phyloP scores from a whole-genome alignment of 768 basidiomycete genomes.

The Pulveroboletus frians region DNA sequence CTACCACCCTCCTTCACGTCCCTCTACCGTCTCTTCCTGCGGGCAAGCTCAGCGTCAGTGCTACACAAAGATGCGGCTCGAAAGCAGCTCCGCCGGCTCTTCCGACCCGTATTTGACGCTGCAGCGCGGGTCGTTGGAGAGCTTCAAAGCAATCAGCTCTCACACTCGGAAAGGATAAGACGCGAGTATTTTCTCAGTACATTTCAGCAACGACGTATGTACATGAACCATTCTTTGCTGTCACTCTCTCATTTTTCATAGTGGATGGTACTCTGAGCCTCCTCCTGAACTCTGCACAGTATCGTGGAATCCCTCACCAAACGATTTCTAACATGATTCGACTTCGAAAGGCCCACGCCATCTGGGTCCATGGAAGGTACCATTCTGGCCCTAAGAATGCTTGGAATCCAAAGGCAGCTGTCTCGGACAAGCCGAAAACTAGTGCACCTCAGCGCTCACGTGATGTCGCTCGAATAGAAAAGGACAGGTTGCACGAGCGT shows the following conservation, averaged over 20 bases:
- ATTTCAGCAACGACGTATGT: constrained; percentile 56
- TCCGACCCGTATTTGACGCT: constrained; percentile 51
- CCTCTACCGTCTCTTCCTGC: constrained; percentile 56
- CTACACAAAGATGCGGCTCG: constrained; percentile 45
- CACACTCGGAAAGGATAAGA: constrained; percentile 25
- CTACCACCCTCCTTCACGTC: constrained; percentile 44
- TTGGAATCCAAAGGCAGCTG: constrained; percentile 40
- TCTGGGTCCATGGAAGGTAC: constrained; percentile 22
- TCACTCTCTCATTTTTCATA: constrained; percentile 27
- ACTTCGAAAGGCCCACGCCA: constrained; percentile 29
- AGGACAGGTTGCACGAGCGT: constrained; percentile 30
- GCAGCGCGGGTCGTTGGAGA: constrained; percentile 42
- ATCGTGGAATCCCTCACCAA: constrained; percentile 58
- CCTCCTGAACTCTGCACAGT: constrained; percentile 55
- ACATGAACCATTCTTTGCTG: not conserved
- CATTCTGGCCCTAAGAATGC: constrained; percentile 15
- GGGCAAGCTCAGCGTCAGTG: constrained; percentile 53
- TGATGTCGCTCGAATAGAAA: constrained; percentile 18
- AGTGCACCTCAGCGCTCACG: constrained; percentile 8
- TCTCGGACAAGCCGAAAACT: constrained; percentile 19
- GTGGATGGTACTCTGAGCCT: constrained; percentile 66
- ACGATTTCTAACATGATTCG: constrained; percentile 48
- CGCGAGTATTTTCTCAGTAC: constrained; percentile 40
- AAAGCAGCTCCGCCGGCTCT: constrained; percentile 43
- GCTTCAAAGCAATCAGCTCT: constrained; percentile 31